phyloP scores from a whole-genome alignment of 148 eudicot species.

The Amaranthus cruentus region DNA sequence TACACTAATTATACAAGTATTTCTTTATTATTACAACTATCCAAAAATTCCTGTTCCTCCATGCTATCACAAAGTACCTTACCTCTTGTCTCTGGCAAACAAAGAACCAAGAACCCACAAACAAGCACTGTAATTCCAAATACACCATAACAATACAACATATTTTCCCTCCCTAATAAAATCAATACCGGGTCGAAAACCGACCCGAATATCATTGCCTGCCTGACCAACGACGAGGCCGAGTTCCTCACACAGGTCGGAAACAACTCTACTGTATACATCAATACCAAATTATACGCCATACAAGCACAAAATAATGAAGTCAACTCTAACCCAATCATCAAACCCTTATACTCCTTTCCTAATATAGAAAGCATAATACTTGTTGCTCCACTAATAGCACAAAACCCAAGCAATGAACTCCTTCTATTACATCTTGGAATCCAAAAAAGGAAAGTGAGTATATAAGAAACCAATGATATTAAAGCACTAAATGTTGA shows the following conservation, averaged over 20 bases:
- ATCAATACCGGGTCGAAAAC: conserved; percentile 25
- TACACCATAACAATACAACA: conserved; percentile 17
- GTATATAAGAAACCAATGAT: conserved; percentile 9
- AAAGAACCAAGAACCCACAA: conserved; percentile 28
- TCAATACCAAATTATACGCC: conserved; percentile 22
- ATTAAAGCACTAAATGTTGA: conserved; percentile 21
- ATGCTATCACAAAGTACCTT: conserved; percentile 31
- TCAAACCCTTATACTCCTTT: background rate
- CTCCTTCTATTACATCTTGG: conserved; percentile 18
- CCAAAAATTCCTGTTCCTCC: conserved; percentile 34
- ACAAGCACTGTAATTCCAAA: conserved; percentile 26
- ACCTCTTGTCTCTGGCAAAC: conserved; percentile 34
- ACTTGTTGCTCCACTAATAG: conserved; percentile 25
- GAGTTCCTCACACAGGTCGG: conserved; percentile 31
- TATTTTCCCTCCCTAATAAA: conserved; percentile 1
- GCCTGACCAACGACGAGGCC: conserved; percentile 23
- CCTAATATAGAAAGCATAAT: conserved; percentile 15
- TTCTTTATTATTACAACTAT: background rate
- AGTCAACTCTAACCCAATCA: conserved; percentile 14
- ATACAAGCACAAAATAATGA: conserved; percentile 23
- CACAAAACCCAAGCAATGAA: conserved; percentile 25
- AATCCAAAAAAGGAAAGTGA: conserved; percentile 23
- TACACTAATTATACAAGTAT: no score
- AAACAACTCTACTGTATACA: conserved; percentile 30
- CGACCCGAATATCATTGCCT: conserved; percentile 27